These are phyloP conservation scores for Ascochyta rabiei DNA, from an alignment of 2,329 filamentous ascomycete genomes.

Conservation along the genomic window DNA sequence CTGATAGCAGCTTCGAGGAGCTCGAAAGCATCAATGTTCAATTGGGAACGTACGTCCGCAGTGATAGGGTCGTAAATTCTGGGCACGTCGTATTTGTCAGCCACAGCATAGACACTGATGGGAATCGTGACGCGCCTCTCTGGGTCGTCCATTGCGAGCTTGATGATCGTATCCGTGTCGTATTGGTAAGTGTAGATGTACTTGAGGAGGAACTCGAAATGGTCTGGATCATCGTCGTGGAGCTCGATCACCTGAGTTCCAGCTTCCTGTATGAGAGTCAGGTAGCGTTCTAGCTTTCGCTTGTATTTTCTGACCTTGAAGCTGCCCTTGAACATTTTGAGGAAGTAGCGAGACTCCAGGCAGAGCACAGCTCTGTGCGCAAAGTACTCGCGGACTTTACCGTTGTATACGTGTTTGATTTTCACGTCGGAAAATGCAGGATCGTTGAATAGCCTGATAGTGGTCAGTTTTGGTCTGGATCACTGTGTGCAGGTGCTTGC, in stretches of 20 bases:
- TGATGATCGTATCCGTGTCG: neutral
- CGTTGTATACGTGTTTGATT: constrained; percentile 6
- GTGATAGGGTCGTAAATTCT: neutral
- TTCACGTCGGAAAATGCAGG: constrained; percentile 13
- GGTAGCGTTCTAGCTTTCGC: too few species aligned
- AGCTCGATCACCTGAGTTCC: constrained; percentile 12
- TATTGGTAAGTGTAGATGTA: constrained; percentile 17
- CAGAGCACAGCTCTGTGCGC: constrained; percentile 17
- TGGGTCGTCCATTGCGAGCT: neutral
- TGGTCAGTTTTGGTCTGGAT: too few species aligned
- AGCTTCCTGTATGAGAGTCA: constrained; percentile 7
- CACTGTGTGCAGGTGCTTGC: too few species aligned
- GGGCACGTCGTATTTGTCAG: neutral
- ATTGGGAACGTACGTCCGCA: neutral
- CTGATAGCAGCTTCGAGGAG: neutral
- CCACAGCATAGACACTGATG: neutral
- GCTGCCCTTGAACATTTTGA: constrained; percentile 16
- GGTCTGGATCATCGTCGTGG: constrained; percentile 18
- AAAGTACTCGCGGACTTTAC: constrained; percentile 8
- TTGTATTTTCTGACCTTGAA: constrained; percentile 13
- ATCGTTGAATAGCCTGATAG: constrained; percentile 17
- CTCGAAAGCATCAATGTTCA: neutral
- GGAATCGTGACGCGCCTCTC: neutral
- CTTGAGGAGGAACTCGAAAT: constrained; percentile 19
- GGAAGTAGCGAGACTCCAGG: constrained; percentile 15